phyloP scores from a whole-genome alignment of 208 protist genomes.

The Strigomonas galati region DNA sequence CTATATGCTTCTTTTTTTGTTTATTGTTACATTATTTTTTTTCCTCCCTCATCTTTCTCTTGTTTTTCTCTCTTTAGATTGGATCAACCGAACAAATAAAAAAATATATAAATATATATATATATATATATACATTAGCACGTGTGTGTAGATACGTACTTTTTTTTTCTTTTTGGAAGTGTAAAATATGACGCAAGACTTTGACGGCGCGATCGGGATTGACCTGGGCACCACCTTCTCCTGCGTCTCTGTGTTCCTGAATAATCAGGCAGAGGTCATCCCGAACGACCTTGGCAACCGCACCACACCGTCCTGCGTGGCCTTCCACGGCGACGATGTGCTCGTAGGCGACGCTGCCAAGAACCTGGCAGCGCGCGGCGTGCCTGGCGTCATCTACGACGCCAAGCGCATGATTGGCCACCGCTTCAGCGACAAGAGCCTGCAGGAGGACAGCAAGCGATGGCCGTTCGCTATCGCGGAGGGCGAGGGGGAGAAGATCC shows the following conservation, averaged over 20 bases:
- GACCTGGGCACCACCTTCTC: conserved; percentile 96
- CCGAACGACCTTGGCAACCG: conserved; percentile 99
- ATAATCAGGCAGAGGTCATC: conserved; percentile 94
- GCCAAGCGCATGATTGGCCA: conserved; percentile 96
- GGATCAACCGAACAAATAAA: not conserved
- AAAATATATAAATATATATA: conserved; percentile 7
- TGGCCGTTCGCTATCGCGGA: conserved; percentile 94
- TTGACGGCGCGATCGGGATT: conserved; percentile 84
- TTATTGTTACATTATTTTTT: conserved; percentile 15
- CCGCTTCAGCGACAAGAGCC: conserved; percentile 74
- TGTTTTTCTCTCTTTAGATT: conserved; percentile 8
- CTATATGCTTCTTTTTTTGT: conserved; percentile 10
- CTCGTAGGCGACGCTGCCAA: conserved; percentile 96
- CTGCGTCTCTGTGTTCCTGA: conserved; percentile 92
- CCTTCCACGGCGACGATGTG: conserved; percentile 96
- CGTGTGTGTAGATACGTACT: not conserved
- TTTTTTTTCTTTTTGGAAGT: not conserved
- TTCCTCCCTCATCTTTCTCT: conserved; percentile 1
- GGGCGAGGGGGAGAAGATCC: conserved; percentile 50
- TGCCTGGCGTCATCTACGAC: conserved; percentile 93
- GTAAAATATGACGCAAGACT: conserved; percentile 31
- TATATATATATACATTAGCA: not conserved
- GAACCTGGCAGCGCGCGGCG: conserved; percentile 89
- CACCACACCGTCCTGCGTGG: conserved; percentile 98
- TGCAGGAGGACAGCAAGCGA: conserved; percentile 91